Base-by-base conservation (phyloP, 768 basidiomycete species). In the Lanmaoa pseudosensibilis region DNA sequence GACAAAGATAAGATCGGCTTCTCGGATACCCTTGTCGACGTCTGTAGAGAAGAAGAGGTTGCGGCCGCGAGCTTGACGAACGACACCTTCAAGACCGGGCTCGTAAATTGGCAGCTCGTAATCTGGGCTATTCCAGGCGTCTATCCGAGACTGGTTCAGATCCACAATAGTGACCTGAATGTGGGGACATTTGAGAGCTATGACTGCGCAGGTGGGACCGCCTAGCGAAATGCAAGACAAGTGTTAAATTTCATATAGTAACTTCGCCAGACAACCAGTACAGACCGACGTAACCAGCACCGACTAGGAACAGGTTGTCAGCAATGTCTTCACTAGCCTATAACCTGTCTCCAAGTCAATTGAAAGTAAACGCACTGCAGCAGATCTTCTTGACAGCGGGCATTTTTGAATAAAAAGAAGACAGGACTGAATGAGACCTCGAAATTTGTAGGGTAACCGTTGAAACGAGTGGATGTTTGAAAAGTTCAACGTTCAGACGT, bases 11-110 rank as follows among this genome's bases (percentile, higher is more conserved):
- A 98, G 86, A 71, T 99, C 94, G 34, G 97, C 96, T 75, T 96
- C 95, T 61, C 78, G 82, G 69, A 99, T 97, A 57, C 81, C 94
- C 71, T 87, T 87, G 74, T 97, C 92, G 61, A 98, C 92, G 62
- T 98, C 87, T 46, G 94, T 95, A 40, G 89, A 90, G 82, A 99
- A 98, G 78, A 97, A 97, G 61, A 99, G 85, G 77, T 99, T 99
- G 74, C 87, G 87, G 30, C 94, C 96, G 46, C 97, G 86, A 38
- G 91, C 87, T 64, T 83, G 72, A 68, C 87, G 86, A 64, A 99
- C 91, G 62, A 98, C 92, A 33, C 88, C 93, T 57, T 85, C 92
- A 11, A 99, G 85, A 46, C 97, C 96, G 6, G 97, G 97, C 72
- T 99, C 97, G 73, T 97, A 99, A 73, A 99, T 99, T 49, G 97